Evolutionary conservation across 179 eudicot genomes (phyloP), one percentile per base, ranked within the genome.

Genomic region (Vitellaria paradoxa): DNA sequence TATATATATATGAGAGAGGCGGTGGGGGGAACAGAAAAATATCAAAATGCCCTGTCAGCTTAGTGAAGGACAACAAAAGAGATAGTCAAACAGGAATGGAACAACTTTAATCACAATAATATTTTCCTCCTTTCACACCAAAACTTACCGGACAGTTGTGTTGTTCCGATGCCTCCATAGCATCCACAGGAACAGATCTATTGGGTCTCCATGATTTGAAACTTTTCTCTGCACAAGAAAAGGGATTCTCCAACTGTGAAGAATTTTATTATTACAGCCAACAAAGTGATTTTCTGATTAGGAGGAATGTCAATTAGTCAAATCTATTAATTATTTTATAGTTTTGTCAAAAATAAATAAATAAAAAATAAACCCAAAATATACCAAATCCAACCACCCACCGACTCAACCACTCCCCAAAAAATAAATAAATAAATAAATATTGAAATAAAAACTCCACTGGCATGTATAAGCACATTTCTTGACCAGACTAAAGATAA

Each of bases 131-230:
- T 21, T 26, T 11, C 66, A 65, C 50, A 76, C 42, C 21, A 46
- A 42, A 65, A 61, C 84, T 40, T 72, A 81, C 84, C 2, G 74
- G 84, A 61, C 42, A 52, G 30, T 15, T 67, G 20, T 20, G 63
- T 60, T 72, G 21, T 6, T 24, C 47, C 21, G 65, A 77, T 59
- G 74, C 68, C 65, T 81, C 81, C 49, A 24, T 13, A 21, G 84
- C 49, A n/a, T 26, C 26, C 21, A 65, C 15, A 23, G 69, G 45
- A n/a, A 72, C 64, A 40, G 81, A 65, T 65, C 65, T 40, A 47
- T 76, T 81, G n/a, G 84, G 78, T 67, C 84, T 81, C 84, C 84
- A 81, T 14, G 78, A 73, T 60, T 78, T 77, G 26, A 72, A 65
- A 23, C 63, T 81, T 23, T 77, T 77, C 24, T 77, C 84, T 81